phyloP scores from a whole-genome alignment of 1,284 basidiomycete species.

The Leccinum fallax region DNA sequence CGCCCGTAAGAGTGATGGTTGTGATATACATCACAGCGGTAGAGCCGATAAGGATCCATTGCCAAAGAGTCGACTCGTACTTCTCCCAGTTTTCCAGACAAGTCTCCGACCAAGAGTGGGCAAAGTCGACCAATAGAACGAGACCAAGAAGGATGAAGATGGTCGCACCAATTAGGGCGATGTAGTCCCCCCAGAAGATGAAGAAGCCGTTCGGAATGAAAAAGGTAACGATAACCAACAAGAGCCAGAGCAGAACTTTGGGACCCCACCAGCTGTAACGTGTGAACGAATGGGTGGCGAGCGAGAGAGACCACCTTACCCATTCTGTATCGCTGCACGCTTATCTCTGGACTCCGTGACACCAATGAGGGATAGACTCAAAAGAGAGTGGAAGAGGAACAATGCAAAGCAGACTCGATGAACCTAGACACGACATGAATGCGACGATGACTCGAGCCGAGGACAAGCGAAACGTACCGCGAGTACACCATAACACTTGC shows the following conservation, averaged over 20 bases:
- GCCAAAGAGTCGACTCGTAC: constrained; percentile 88
- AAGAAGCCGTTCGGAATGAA: constrained; percentile 95
- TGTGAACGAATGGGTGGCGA: constrained; percentile 7
- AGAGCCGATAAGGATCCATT: constrained; percentile 94
- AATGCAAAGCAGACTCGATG: constrained; percentile 98
- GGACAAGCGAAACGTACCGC: constrained; percentile 61
- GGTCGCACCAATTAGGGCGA: constrained; percentile 88
- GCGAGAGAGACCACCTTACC: constrained; percentile 50
- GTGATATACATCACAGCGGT: constrained; percentile 88
- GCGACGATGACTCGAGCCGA: not conserved
- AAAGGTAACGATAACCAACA: constrained; percentile 82
- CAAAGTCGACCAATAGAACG: constrained; percentile 97
- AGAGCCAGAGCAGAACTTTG: constrained; percentile 86
- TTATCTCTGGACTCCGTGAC: constrained; percentile 90
- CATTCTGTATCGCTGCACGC: constrained; percentile 95
- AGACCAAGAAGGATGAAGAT: constrained; percentile 96
- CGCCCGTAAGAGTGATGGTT: constrained; percentile 80
- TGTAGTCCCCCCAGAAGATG: constrained; percentile 95
- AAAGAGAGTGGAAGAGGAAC: constrained; percentile 84
- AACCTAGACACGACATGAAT: constrained; percentile 52
- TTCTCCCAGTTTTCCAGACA: constrained; percentile 96
- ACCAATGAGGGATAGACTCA: constrained; percentile 81
- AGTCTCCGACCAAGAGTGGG: constrained; percentile 97
- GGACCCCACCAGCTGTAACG: constrained; percentile 93
- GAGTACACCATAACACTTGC: constrained; percentile 95